These are phyloP conservation scores for Phytophthora sojae DNA, from an alignment of 352 stramenopile species.

Conservation along the genomic window DNA sequence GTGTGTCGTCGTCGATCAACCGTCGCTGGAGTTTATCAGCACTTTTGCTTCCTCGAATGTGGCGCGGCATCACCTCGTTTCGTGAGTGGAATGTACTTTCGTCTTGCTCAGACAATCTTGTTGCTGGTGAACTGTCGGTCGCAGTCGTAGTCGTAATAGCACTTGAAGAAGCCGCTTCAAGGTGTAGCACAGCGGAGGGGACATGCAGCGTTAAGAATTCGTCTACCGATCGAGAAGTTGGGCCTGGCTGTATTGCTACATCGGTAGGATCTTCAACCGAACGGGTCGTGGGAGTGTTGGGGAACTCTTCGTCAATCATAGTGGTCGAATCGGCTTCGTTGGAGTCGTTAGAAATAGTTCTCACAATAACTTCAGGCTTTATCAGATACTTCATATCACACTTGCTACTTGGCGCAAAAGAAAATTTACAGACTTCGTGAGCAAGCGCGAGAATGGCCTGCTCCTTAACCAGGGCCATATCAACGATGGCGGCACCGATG, in stretches of 20 bases:
- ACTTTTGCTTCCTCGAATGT: constrained; percentile 18
- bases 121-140: constrained; percentile 13
- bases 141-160: constrained; percentile 5
- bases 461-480: constrained; percentile 44
- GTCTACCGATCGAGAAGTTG: constrained; percentile 25
- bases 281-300: constrained; percentile 29
- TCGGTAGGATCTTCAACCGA: constrained; percentile 24
- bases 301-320: constrained; percentile 10
- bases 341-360: neutral
- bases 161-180: constrained; percentile 26
- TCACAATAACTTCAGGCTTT: constrained; percentile 1
- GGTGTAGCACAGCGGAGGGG: constrained; percentile 22
- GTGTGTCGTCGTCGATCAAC: constrained; percentile 35
- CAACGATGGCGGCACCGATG: constrained; percentile 55
- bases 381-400: constrained; percentile 15
- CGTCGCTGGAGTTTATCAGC: constrained; percentile 3
- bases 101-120: constrained; percentile 11
- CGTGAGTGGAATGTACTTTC: constrained; percentile 7
- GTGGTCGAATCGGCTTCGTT: neutral
- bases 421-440: constrained; percentile 52
- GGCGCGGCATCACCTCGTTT: neutral
- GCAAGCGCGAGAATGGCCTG: constrained; percentile 41
- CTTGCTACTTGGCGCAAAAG: constrained; percentile 19
- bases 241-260: constrained; percentile 23
- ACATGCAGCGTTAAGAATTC: constrained; percentile 32